A percentile compares a stretch with the other conserved stretches of the same genome.
These are phyloP conservation scores for Cnidoscolus chayamansa DNA, from an alignment of 441 rosid genomes.

Conservation along the genomic window DNA sequence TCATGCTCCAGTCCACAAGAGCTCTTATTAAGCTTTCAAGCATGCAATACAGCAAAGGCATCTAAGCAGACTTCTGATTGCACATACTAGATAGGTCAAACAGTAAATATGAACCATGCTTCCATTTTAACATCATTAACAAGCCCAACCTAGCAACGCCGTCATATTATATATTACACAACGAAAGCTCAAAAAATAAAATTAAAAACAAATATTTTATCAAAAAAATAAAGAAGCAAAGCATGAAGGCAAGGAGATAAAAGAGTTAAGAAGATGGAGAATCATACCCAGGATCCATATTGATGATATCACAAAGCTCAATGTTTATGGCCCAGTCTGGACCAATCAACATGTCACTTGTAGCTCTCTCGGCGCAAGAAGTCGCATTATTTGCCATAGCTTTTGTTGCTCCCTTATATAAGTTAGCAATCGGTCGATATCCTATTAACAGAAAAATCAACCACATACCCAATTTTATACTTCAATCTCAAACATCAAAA, in stretches of 20 bases:
- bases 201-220: neutral
- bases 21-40: neutral
- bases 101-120: neutral
- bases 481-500: constrained; percentile 10
- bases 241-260: neutral
- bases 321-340: constrained; percentile 98
- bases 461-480: constrained; percentile 18
- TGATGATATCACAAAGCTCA: constrained; percentile 86
- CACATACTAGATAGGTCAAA: neutral
- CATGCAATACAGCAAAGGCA: neutral
- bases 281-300: constrained; percentile 86
- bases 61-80: neutral
- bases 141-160: neutral
- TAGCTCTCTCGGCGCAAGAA: constrained; percentile 94
- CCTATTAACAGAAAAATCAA: constrained; percentile 21
- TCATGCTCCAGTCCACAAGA: neutral
- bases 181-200: neutral
- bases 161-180: neutral
- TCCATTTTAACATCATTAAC: neutral
- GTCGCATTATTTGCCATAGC: constrained; percentile 70
- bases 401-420: constrained; percentile 9
- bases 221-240: neutral
- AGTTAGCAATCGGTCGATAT: constrained; percentile 18
- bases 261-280: constrained; percentile 11
- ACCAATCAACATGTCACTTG: constrained; percentile 75